phyloP scores from a whole-genome alignment of 768 basidiomycete species.

The Lactarius sp. region DNA sequence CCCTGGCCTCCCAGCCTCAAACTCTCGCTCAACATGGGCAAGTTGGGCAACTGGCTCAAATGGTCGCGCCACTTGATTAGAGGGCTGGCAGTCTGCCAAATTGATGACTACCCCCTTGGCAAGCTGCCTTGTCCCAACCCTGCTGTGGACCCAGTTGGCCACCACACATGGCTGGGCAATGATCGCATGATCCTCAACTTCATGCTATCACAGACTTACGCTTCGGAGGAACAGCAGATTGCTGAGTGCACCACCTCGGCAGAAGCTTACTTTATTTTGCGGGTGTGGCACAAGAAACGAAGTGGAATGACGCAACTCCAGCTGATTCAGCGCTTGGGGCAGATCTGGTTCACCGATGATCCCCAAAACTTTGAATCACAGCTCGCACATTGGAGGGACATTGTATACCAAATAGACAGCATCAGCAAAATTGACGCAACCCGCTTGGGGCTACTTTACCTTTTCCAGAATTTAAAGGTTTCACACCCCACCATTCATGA shows the following conservation, averaged over 20 bases:
- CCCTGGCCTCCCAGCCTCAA: not conserved
- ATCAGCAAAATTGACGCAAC: no score
- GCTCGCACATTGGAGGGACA: no score
- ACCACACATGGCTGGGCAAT: not conserved
- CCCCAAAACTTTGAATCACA: no score
- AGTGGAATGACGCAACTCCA: conserved; percentile 26
- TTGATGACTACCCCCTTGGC: not conserved
- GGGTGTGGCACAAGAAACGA: conserved; percentile 22
- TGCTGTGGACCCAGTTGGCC: rapidly evolving
- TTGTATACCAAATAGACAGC: no score
- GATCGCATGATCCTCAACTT: not conserved
- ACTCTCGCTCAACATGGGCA: not conserved
- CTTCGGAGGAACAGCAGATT: conserved; percentile 6
- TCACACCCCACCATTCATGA: no score
- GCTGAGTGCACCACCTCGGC: not conserved
- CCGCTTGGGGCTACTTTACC: no score
- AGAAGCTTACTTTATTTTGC: conserved; percentile 20
- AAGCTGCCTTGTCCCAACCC: not conserved
- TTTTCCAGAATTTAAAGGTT: no score
- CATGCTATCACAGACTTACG: not conserved
- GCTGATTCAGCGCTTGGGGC: conserved; percentile 25
- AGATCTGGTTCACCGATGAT: conserved; percentile 10
- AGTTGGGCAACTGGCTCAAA: not conserved
- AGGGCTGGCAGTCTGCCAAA: not conserved
- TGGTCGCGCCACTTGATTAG: not conserved